Evolutionary conservation across 163 green algal species (phyloP).

Genomic region (Scenedesmus sp.): DNA sequence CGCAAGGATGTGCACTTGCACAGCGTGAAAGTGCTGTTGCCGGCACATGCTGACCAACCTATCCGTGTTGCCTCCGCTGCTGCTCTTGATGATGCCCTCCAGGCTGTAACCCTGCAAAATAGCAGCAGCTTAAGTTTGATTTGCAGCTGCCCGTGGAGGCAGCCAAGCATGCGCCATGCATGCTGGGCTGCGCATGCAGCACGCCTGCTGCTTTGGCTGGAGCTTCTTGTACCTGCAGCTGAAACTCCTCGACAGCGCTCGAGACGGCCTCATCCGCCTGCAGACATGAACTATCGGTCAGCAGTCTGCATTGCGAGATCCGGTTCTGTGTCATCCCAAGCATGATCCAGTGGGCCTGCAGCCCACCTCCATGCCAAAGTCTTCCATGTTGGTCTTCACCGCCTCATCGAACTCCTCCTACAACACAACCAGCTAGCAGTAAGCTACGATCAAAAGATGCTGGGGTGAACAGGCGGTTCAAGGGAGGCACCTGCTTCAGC

Average conservation of each 20-base stretch:
- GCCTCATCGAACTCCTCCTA: constrained; percentile 91
- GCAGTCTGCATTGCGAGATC: not conserved
- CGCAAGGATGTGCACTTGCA: not conserved
- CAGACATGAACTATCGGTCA: not conserved
- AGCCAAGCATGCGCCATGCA: not conserved
- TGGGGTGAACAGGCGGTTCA: not conserved
- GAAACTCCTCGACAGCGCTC: constrained; percentile 84
- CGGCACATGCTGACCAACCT: constrained; percentile 29
- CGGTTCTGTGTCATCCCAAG: not conserved
- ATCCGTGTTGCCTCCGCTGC: constrained; percentile 35
- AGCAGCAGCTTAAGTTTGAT: not conserved
- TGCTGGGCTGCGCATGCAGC: no score
- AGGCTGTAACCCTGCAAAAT: constrained; percentile 67
- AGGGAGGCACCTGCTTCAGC: not conserved
- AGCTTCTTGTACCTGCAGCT: constrained; percentile 62
- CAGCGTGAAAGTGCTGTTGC: not conserved
- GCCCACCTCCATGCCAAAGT: constrained; percentile 90
- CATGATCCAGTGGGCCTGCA: not conserved
- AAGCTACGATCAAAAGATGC: not conserved
- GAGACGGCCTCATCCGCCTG: constrained; percentile 85
- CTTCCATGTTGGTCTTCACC: constrained; percentile 87
- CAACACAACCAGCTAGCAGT: not conserved
- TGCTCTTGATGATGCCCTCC: constrained; percentile 62
- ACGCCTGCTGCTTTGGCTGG: not conserved
- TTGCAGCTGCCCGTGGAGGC: not conserved